These are phyloP conservation scores for Triticum urartu DNA, from an alignment of 176 grass and related monocot genomes.

Conservation along the genomic window DNA sequence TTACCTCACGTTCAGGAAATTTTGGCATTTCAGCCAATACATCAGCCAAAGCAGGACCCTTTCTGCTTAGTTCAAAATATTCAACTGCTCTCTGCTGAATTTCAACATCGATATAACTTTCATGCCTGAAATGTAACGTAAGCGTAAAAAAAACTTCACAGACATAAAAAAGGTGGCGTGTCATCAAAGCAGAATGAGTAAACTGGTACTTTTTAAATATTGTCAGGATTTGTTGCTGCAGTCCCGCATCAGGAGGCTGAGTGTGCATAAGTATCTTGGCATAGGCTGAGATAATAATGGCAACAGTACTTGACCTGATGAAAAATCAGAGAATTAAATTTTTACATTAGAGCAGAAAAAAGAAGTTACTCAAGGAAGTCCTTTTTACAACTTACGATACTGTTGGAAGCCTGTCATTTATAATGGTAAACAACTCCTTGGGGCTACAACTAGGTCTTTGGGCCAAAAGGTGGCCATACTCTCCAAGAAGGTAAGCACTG, in stretches of 20 bases:
- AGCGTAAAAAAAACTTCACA: slow-evolving; percentile 8
- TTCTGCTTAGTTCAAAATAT: slow-evolving; percentile 89
- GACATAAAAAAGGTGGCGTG: slow-evolving; percentile 17
- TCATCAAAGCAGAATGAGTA: slow-evolving; percentile 16
- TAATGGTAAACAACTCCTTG: slow-evolving; percentile 91
- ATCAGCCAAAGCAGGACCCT: slow-evolving; percentile 87
- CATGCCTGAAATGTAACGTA: slow-evolving; percentile 60
- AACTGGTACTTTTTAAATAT: slow-evolving; percentile 86
- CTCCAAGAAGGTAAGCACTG: slow-evolving; percentile 97
- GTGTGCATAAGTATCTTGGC: slow-evolving; percentile 98
- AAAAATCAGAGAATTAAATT: slow-evolving; percentile 28
- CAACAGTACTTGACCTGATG: slow-evolving; percentile 83
- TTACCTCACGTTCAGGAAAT: slow-evolving; percentile 96
- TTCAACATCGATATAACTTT: slow-evolving; percentile 98
- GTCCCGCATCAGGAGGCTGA: slow-evolving; percentile 78
- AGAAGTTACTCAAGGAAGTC: slow-evolving; percentile 26
- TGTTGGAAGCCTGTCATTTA: slow-evolving; percentile 95
- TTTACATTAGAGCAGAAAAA: slow-evolving; percentile 18
- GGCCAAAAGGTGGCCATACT: slow-evolving; percentile 97
- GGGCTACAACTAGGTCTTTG: slow-evolving; percentile 88
- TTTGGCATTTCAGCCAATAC: slow-evolving; percentile 98
- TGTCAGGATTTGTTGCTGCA: slow-evolving; percentile 87
- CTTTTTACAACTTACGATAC: slow-evolving; percentile 68
- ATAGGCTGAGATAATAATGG: slow-evolving; percentile 94
- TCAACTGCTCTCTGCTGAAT: slow-evolving; percentile 98